A percentile compares a stretch with the other conserved stretches of the same genome.
Conservation (phyloP, 148 eudicot genomes). For the Arctostaphylos glauca region DNA sequence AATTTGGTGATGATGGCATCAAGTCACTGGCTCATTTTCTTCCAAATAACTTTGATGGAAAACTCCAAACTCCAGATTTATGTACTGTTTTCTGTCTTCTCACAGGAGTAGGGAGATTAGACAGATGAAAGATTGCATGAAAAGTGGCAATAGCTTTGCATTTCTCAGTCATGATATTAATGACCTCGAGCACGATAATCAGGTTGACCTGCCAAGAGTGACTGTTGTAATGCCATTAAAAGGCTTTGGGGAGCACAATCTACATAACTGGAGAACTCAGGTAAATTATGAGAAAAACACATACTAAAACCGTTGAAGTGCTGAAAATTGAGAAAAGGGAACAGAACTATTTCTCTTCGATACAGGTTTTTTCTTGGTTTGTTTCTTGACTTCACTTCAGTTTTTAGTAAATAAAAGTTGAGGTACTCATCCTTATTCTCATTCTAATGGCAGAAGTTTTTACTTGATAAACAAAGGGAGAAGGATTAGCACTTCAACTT, state of each 20-base stretch:
- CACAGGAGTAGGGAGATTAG: conserved; percentile 85
- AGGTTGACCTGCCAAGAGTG: conserved; percentile 73
- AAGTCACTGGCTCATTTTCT: background rate
- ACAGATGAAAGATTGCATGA: conserved; percentile 54
- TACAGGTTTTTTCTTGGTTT: background rate
- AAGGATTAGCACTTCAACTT: background rate
- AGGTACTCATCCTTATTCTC: background rate
- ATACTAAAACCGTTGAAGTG: background rate
- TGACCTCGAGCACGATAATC: conserved; percentile 86
- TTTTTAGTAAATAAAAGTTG: background rate
- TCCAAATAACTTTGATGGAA: background rate
- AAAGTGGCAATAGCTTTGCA: conserved; percentile 68
- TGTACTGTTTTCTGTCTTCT: background rate
- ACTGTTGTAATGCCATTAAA: conserved; percentile 93
- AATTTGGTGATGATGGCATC: background rate
- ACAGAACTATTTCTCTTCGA: background rate
- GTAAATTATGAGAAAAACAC: conserved; percentile 31
- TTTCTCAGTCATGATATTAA: conserved; percentile 71
- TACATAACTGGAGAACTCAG: conserved; percentile 96
- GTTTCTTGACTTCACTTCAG: background rate
- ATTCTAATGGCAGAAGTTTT: background rate
- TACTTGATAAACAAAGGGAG: background rate
- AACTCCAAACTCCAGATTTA: background rate
- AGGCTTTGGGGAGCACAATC: conserved; percentile 96
- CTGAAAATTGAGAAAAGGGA: background rate